phyloP scores from a whole-genome alignment of 768 basidiomycete species.

The Lentinula sp. region DNA sequence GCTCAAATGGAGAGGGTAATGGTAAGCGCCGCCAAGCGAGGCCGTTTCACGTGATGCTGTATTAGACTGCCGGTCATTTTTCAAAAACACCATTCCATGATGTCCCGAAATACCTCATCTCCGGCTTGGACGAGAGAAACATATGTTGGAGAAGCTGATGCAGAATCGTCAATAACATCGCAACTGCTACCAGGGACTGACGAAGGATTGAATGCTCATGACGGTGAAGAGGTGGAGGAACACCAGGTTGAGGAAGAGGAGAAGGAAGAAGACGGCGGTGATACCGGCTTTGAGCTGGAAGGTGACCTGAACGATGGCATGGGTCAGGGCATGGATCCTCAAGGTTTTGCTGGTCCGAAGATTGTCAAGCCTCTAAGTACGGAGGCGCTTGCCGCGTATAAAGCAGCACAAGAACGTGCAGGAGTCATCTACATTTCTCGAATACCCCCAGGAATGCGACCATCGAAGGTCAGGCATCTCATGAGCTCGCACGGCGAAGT shows the following conservation, averaged over 20 bases:
- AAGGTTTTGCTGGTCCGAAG: conserved; percentile 57
- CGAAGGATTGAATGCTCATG: neutral
- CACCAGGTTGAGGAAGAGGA: conserved; percentile 21
- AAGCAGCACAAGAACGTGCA: conserved; percentile 65
- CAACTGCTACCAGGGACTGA: neutral
- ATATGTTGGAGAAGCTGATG: neutral
- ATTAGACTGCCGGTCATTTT: no score
- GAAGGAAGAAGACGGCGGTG: conserved; percentile 20
- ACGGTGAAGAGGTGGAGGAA: conserved; percentile 3
- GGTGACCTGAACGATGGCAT: neutral
- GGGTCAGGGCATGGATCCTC: conserved; percentile 47
- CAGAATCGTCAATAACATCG: neutral
- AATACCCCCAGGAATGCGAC: conserved; percentile 97
- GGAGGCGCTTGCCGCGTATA: conserved; percentile 72
- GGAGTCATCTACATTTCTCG: conserved; percentile 94
- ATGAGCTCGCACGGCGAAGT: conserved; percentile 88
- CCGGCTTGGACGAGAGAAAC: neutral
- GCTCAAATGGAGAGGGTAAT: neutral
- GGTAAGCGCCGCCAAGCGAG: neutral
- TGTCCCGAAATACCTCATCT: neutral
- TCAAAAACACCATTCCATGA: neutral
- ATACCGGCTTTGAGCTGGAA: conserved; percentile 16
- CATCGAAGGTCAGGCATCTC: conserved; percentile 90
- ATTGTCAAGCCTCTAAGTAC: conserved; percentile 68
- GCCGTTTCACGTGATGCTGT: neutral